Conservation (phyloP, 805 yeast species). For the Zygosaccharomyces bisporus region DNA sequence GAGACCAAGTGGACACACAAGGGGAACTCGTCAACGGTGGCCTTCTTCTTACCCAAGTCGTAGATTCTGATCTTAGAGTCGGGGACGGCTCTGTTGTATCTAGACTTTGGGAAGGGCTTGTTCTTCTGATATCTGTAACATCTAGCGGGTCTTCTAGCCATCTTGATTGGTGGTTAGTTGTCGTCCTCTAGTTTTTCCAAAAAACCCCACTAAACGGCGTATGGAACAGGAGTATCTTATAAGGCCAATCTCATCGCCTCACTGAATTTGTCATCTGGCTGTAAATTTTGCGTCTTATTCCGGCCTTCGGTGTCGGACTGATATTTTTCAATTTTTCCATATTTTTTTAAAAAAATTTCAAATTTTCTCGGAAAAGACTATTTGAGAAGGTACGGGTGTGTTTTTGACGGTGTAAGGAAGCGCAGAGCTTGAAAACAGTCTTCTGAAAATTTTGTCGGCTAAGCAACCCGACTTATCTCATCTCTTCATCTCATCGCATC, state of each 20-base stretch:
- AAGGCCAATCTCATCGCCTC: not conserved
- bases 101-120: constrained; percentile 99
- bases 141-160: constrained; percentile 99
- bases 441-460: constrained; percentile 7
- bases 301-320: no score
- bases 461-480: constrained; percentile 18
- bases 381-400: constrained; percentile 9
- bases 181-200: not conserved
- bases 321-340: not conserved
- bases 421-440: not conserved
- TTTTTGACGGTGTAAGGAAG: constrained; percentile 2
- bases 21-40: constrained; percentile 98
- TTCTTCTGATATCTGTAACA: constrained; percentile 99
- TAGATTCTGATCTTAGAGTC: constrained; percentile 99
- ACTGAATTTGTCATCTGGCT: constrained; percentile 6
- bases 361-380: no score
- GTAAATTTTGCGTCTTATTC: constrained; percentile 8
- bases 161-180: constrained; percentile 47
- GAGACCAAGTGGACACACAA: constrained; percentile 98
- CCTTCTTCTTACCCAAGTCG: constrained; percentile 99
- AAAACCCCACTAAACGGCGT: not conserved
- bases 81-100: constrained; percentile 99
- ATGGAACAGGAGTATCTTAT: not conserved
- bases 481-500: constrained; percentile 7
- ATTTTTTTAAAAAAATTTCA: no score